These are phyloP conservation scores for Perilla frutescens DNA, from an alignment of 257 asterid species.

Conservation along the genomic window DNA sequence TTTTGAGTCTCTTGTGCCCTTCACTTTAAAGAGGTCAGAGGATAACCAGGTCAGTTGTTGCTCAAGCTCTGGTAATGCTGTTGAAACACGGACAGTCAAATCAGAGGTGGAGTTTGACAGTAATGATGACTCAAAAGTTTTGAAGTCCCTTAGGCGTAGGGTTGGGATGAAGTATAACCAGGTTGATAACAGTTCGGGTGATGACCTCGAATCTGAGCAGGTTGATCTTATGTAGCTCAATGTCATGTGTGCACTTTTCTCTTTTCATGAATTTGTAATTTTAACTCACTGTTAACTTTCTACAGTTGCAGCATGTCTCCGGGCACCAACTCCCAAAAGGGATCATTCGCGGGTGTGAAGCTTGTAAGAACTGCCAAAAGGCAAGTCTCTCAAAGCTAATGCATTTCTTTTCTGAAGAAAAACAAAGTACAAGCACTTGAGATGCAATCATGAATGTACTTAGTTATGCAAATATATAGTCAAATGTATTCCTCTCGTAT, in stretches of 20 bases:
- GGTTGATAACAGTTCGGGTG: slow-evolving; percentile 62
- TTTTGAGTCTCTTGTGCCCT: slow-evolving; percentile 83
- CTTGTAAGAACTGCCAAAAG: slow-evolving; percentile 85
- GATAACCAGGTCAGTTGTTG: slow-evolving; percentile 41
- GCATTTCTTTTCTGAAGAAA: background rate
- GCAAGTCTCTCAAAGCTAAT: slow-evolving; percentile 43
- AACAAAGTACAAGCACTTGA: slow-evolving; percentile 12
- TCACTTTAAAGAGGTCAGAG: slow-evolving; percentile 64
- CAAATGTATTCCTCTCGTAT: background rate
- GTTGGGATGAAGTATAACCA: slow-evolving; percentile 60
- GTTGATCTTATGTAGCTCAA: slow-evolving; percentile 41
- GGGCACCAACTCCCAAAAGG: slow-evolving; percentile 74
- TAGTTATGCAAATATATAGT: slow-evolving; percentile 3
- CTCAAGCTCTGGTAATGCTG: slow-evolving; percentile 46
- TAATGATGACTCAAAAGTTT: slow-evolving; percentile 49
- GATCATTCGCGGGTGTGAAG: slow-evolving; percentile 85
- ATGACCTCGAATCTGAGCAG: slow-evolving; percentile 74
- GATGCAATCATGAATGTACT: slow-evolving; percentile 12
- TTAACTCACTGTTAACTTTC: slow-evolving; percentile 23
- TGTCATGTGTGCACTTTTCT: slow-evolving; percentile 13
- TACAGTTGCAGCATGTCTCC: slow-evolving; percentile 47
- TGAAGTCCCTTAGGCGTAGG: slow-evolving; percentile 59
- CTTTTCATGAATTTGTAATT: slow-evolving; percentile 27
- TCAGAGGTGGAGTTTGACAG: slow-evolving; percentile 51
- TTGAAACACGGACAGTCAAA: slow-evolving; percentile 43